These are phyloP conservation scores for Entonaema liquescens DNA, from an alignment of 495 filamentous ascomycete genomes.

Conservation along the genomic window DNA sequence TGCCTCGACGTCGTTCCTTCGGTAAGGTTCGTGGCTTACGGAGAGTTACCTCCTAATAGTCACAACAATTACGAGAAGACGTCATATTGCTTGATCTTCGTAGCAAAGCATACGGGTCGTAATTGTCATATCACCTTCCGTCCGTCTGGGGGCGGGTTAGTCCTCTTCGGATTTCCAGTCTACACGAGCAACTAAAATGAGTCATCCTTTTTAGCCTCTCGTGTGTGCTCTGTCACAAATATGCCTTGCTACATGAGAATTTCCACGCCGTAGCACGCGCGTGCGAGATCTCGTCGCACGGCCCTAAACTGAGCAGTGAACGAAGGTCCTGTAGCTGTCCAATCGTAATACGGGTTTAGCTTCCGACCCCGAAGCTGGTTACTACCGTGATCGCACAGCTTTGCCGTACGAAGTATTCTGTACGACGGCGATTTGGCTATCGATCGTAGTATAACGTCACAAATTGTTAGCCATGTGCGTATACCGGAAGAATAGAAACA, in stretches of 20 bases:
- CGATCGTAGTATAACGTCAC: neutral
- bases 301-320: neutral
- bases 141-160: neutral
- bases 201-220: neutral
- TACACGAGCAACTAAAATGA: neutral
- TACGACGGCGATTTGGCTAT: neutral
- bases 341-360: slow-evolving; percentile 11
- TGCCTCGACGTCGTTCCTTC: neutral
- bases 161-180: neutral
- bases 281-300: slow-evolving; percentile 30
- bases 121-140: neutral
- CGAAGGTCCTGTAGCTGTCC: slow-evolving; percentile 26
- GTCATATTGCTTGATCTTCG: neutral
- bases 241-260: neutral
- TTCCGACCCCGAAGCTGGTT: slow-evolving; percentile 2
- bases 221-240: neutral
- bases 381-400: neutral
- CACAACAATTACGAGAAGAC: too few species aligned
- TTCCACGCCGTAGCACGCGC: slow-evolving; percentile 10
- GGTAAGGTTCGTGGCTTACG: slow-evolving; percentile 10
- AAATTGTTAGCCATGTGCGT: neutral
- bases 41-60: neutral
- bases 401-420: neutral
- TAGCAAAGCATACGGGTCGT: neutral
- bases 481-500: neutral